phyloP scores from a whole-genome alignment of 1,284 basidiomycete genomes.

The Ceratobasidium sp. region DNA sequence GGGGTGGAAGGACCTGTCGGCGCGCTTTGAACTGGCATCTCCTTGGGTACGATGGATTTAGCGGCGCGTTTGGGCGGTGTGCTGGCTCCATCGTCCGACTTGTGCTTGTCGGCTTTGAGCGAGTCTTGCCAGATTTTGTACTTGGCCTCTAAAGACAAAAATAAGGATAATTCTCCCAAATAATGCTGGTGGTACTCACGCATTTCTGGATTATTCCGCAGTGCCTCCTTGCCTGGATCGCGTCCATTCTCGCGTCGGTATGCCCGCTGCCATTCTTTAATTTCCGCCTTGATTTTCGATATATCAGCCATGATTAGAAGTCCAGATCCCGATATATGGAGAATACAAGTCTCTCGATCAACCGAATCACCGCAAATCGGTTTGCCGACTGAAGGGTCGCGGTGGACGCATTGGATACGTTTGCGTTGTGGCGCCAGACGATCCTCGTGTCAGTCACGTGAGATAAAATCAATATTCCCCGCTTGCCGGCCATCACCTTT shows the following conservation, averaged over 20 bases:
- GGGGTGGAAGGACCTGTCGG: constrained; percentile 6
- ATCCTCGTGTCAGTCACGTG: constrained; percentile 9
- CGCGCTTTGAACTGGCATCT: background rate
- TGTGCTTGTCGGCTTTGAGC: constrained; percentile 22
- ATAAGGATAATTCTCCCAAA: background rate
- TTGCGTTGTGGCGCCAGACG: background rate
- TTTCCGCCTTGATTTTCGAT: constrained; percentile 39
- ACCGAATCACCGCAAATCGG: too few relatives aligned
- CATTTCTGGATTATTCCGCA: constrained; percentile 40
- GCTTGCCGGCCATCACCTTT: too few relatives aligned
- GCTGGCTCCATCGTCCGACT: constrained; percentile 8
- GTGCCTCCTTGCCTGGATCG: constrained; percentile 40
- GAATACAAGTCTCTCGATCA: background rate
- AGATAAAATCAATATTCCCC: background rate
- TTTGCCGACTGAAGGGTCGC: too few relatives aligned
- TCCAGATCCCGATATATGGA: background rate
- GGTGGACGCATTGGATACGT: background rate
- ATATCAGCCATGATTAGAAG: constrained; percentile 21
- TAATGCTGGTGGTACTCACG: constrained; percentile 19
- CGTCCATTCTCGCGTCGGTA: constrained; percentile 37
- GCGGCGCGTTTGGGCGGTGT: constrained; percentile 16
- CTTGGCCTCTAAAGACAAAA: constrained; percentile 37
- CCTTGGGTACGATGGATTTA: constrained; percentile 6
- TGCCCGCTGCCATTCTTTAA: constrained; percentile 41
- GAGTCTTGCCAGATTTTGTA: constrained; percentile 40